phyloP scores from a whole-genome alignment of 1,284 basidiomycete species.

The Fomitiporia mediterranea region DNA sequence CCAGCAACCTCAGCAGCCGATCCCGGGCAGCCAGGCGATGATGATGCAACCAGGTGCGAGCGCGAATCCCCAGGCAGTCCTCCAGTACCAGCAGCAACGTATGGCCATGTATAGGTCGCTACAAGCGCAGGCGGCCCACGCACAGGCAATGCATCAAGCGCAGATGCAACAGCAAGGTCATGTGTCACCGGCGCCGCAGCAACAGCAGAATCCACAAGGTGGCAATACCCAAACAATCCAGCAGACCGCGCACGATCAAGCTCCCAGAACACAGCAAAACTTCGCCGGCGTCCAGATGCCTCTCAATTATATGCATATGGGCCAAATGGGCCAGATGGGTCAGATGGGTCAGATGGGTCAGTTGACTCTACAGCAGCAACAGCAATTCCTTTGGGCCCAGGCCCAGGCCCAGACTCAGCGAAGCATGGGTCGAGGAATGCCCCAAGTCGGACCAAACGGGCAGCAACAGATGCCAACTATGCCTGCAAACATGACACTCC shows the following conservation, averaged over 20 bases:
- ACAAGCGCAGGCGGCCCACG: constrained; percentile 23
- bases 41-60: constrained; percentile 18
- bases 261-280: constrained; percentile 20
- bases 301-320: constrained; percentile 12
- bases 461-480: constrained; percentile 10
- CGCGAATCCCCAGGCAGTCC: neutral
- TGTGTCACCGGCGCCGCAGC: constrained; percentile 17
- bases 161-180: constrained; percentile 22
- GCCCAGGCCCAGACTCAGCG: too few species aligned
- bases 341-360: too few species aligned
- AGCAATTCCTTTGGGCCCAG: constrained; percentile 1
- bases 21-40: constrained; percentile 13
- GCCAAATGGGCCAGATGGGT: too few species aligned
- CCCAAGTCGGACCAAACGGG: constrained; percentile 8
- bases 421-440: neutral
- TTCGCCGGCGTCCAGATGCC: constrained; percentile 2
- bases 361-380: neutral
- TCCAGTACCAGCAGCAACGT: constrained; percentile 21
- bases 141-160: constrained; percentile 21
- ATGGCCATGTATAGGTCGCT: too few species aligned
- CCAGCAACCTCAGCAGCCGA: constrained; percentile 23
- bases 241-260: constrained; percentile 27
- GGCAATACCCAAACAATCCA: constrained; percentile 22
- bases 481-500: constrained; percentile 4
- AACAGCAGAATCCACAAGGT: constrained; percentile 16